These are phyloP conservation scores for Cucumis sativus DNA, from an alignment of 306 rosid species.

Conservation along the genomic window Cucumber_9930_V3 NC_026656.2:16037001-16037500, in stretches of 20 bases:
- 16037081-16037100: background rate
- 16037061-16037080: background rate
- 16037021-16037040: background rate
- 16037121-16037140: background rate
- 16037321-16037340: too few species aligned
- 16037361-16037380: too few species aligned
- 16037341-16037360: too few species aligned
- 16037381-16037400: too few species aligned
- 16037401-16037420: too few species aligned
- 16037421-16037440: background rate
- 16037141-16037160: background rate
- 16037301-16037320: too few species aligned
- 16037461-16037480: background rate
- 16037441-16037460: background rate
- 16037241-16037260: too few species aligned
- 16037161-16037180: background rate
- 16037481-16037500: background rate
- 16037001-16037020: background rate
- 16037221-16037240: too few species aligned
- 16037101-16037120: background rate
- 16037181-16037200: background rate
- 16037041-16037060: background rate
- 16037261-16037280: too few species aligned
- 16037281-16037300: too few species aligned
- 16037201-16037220: too few species aligned